Evolutionary conservation across 306 rosid species (phyloP), one percentile per base, ranked within the genome.

Genomic region (Oxytropis ochrocephala): DNA sequence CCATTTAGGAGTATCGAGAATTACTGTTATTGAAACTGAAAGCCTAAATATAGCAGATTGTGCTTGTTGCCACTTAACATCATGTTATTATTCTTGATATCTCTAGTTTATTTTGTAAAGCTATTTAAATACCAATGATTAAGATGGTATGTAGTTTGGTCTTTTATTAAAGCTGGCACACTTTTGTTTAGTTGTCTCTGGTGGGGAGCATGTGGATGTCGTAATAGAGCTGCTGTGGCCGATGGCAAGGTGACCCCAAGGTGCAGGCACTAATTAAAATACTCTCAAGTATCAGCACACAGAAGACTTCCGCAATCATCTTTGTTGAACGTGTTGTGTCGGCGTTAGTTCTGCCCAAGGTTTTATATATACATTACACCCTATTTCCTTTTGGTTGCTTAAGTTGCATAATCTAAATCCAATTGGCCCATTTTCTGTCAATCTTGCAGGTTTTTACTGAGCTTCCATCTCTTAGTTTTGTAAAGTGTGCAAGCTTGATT

Each of bases 321-420:
- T 94, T 94, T 81, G 99, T 94, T 61, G 99, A 94, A 86, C 96
- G 99, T 21, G 99, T 94, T 81, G 99, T 94, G 48, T 87, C 99
- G 70, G 97, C 99, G 13, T 82, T 94, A 78, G 99, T 94, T 85
- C 97, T 94, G 69, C 99, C 99, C 10, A 94, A 94, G 97, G 99
- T 94, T 58, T 70, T 57, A 82, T 71, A 62, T 53, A n/a, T n/a
- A 11, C 39, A 64, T 67, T 44, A 53, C 30, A 17, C 53, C 27
- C 46, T 73, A n/a, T 72, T 57, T 73, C 7, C 39, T 69, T 78
- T 60, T 75, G 38, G 78, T 81, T 66, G 63, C 56, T 51, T 71
- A 74, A 43, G 77, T 54, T 64, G 46, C 53, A 61, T 67, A 63
- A 57, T 48, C 62, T 70, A 59, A 72, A 72, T 80, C 71, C 56